phyloP scores from a whole-genome alignment of 352 stramenopile genomes.

The Phytophthora pini region DNA sequence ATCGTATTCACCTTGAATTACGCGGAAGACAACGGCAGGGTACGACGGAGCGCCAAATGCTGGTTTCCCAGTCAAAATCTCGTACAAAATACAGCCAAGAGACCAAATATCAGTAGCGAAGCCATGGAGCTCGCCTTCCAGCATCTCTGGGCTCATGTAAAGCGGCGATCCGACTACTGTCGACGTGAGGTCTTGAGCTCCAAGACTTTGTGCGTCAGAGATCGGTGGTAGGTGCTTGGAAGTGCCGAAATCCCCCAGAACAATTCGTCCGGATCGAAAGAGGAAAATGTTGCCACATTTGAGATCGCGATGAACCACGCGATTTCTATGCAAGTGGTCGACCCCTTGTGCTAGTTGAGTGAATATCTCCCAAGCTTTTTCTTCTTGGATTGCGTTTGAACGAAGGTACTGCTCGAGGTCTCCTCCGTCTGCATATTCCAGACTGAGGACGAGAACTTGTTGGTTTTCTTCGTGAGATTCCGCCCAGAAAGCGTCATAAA shows the following conservation, averaged over 20 bases:
- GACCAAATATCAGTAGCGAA: conserved; percentile 80
- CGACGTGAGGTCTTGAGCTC: conserved; percentile 34
- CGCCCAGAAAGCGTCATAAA: conserved; percentile 64
- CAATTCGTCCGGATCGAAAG: conserved; percentile 13
- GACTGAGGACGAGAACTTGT: conserved; percentile 54
- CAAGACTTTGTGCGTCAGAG: background rate
- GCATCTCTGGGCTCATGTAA: conserved; percentile 61
- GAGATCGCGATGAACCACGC: conserved; percentile 80
- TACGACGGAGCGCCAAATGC: conserved; percentile 73
- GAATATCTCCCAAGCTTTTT: conserved; percentile 42
- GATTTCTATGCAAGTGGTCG: conserved; percentile 58
- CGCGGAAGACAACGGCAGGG: conserved; percentile 53
- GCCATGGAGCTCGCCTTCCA: conserved; percentile 60
- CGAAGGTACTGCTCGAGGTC: conserved; percentile 61
- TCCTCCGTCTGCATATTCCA: conserved; percentile 75
- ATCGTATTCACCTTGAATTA: conserved; percentile 47
- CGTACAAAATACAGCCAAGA: conserved; percentile 84
- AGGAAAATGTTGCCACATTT: conserved; percentile 80
- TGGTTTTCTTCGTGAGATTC: conserved; percentile 1
- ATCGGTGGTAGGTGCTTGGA: conserved; percentile 45
- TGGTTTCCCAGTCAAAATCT: conserved; percentile 52
- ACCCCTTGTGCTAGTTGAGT: conserved; percentile 89
- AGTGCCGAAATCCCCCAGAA: conserved; percentile 82
- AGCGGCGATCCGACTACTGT: conserved; percentile 73
- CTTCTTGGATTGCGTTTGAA: conserved; percentile 9